Conservation (phyloP, 1,284 basidiomycete species). For the Sanghuangporus baumii region DNA sequence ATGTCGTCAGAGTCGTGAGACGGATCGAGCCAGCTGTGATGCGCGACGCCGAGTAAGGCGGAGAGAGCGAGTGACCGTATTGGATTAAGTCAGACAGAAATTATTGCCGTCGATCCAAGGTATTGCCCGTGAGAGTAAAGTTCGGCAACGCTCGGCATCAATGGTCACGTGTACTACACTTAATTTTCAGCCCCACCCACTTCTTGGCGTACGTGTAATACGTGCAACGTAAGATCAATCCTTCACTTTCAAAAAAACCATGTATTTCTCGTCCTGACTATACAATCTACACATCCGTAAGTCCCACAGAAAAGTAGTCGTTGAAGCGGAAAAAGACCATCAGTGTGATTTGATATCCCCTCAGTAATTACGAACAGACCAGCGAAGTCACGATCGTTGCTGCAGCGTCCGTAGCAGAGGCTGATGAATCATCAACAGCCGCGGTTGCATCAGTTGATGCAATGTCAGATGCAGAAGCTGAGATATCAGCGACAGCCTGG, state of each 20-base stretch:
- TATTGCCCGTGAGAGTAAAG: not conserved
- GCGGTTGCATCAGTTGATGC: slow-evolving; percentile 21
- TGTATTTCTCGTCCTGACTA: slow-evolving; percentile 9
- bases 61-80: not conserved
- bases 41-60: not conserved
- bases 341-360: not conserved
- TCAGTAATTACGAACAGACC: not conserved
- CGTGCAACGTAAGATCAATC: not conserved
- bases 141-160: not conserved
- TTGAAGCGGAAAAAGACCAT: not conserved
- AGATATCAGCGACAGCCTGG: slow-evolving; percentile 15
- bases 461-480: slow-evolving; percentile 14
- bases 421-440: not conserved
- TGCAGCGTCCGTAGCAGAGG: not conserved
- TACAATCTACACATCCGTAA: not conserved
- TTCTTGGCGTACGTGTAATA: not conserved
- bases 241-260: not conserved
- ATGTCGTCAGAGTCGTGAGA: not conserved
- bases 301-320: not conserved
- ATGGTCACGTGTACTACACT: not conserved
- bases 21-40: not conserved
- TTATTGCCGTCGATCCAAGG: not conserved
- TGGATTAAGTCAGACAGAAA: not conserved
- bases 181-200: not conserved
- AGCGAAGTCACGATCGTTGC: not conserved